Base-by-base conservation (phyloP, 495 filamentous ascomycete species). In the Talaromyces stipitatus region DNA sequence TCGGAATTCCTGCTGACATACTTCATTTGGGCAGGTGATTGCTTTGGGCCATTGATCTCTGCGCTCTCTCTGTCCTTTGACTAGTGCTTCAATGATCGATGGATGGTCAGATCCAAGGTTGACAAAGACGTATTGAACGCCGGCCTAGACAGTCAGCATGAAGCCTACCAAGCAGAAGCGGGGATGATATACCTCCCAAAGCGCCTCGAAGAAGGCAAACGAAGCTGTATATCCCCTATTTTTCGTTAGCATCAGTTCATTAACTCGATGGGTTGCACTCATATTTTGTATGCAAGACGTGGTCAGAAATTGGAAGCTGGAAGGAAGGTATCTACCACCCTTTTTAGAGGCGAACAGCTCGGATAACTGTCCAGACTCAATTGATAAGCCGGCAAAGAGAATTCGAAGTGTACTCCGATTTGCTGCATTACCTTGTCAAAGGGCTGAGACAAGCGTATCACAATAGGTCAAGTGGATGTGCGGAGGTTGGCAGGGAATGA, bases 51-150 rank as follows among this genome's bases (percentile, higher is more conserved):
- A 96, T 53, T 80, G 76, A 43, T 80, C 84, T 48, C 67, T 70
- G 58, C 79, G 80, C 64, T 84, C 81, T 56, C 77, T 80, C 50
- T 91, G 84, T 14, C 89, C 92, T 70, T 91, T 92, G 56, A 95
- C 88, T 74, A 97, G 96, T n/a, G 91, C 91, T 73, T 97, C 92
- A 58, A 97, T 83, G 63, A 97, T 95, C 59, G 81, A 86, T 10
- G 91, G 91, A 64, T 96, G 91, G 67, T 96, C 91, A n/a, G 89
- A 91, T 32, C 92, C 92, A 14, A 97, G 78, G 66, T 97, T 97
- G 50, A 96, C 92, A 64, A 96, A 96, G 77, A 86, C 89, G 75
- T 96, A 84, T 45, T 83, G 86, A 36, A 97, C 82, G 43, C 92
- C 92, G 41, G 90, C 90, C 82, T 94, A 43, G 45, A 50, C 26